Percentiles rank a stretch among this genome's conserved stretches.
phyloP scores from a whole-genome alignment of 352 stramenopile species.

The Pythium dissotocum region DNA sequence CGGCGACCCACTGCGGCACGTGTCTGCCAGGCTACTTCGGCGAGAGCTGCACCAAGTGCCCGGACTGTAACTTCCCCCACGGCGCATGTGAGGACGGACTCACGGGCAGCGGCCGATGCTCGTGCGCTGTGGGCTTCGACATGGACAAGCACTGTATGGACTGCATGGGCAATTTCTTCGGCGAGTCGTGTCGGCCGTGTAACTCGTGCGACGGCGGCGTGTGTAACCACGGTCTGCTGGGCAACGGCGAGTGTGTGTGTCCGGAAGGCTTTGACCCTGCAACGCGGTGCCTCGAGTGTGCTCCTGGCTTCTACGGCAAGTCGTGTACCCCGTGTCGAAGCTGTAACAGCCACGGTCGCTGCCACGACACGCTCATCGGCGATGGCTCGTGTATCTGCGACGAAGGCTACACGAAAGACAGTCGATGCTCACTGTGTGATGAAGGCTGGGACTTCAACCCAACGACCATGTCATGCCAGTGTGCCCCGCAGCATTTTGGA shows the following conservation, averaged over 20 bases:
- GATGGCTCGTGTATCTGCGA: conserved; percentile 84
- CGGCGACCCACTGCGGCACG: conserved; percentile 65
- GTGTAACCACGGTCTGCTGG: conserved; percentile 79
- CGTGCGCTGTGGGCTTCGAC: conserved; percentile 85
- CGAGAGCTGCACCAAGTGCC: conserved; percentile 66
- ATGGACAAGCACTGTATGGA: conserved; percentile 71
- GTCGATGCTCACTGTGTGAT: conserved; percentile 75
- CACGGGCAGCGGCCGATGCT: conserved; percentile 75
- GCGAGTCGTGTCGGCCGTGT: conserved; percentile 66
- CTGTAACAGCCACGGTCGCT: conserved; percentile 83
- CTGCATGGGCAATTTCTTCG: conserved; percentile 85
- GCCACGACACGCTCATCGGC: conserved; percentile 65
- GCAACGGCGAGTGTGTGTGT: conserved; percentile 82
- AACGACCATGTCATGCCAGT: conserved; percentile 86
- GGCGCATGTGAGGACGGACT: conserved; percentile 85
- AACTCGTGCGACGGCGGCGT: conserved; percentile 76
- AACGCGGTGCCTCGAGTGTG: conserved; percentile 75
- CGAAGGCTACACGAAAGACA: conserved; percentile 77
- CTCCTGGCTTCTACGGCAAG: conserved; percentile 67
- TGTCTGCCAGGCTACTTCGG: conserved; percentile 81
- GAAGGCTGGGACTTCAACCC: conserved; percentile 89
- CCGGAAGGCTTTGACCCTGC: conserved; percentile 73
- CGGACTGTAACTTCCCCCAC: conserved; percentile 82
- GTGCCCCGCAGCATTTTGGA: conserved; percentile 80
- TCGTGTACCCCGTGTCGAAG: conserved; percentile 77